phyloP scores from a whole-genome alignment of 345 rosid genomes.

The Physaria fendleri region DNA sequence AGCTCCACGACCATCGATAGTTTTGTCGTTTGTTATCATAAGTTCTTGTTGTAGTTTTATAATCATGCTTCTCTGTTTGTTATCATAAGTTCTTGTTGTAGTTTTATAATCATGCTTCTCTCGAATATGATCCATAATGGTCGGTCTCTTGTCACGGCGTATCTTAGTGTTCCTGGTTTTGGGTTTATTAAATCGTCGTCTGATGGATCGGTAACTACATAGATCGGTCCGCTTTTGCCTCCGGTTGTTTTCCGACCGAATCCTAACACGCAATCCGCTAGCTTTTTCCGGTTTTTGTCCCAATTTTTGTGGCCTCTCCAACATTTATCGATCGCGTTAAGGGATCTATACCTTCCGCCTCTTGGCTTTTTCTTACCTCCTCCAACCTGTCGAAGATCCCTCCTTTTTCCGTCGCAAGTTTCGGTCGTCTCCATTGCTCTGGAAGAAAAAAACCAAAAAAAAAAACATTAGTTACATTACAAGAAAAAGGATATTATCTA shows the following conservation, averaged over 20 bases:
- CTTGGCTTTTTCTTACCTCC: conserved; percentile 1
- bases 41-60: conserved; percentile 66
- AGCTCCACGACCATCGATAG: too few species aligned
- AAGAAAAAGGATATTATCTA: too few species aligned
- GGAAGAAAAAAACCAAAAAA: not conserved
- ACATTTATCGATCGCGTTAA: conserved; percentile 59
- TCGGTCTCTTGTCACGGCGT: conserved; percentile 58
- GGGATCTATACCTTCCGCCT: conserved; percentile 35
- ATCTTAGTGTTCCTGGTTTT: conserved; percentile 62
- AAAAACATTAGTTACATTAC: too few species aligned
- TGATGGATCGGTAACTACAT: conserved; percentile 49
- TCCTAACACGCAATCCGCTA: conserved; percentile 59
- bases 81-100: conserved; percentile 57
- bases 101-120: conserved; percentile 52
- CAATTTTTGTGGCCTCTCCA: conserved; percentile 54
- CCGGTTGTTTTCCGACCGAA: conserved; percentile 64
- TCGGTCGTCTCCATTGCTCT: conserved; percentile 25
- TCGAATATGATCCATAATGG: conserved; percentile 78
- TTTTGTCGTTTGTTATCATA: conserved; percentile 31
- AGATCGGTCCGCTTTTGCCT: conserved; percentile 48
- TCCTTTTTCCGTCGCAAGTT: conserved; percentile 41
- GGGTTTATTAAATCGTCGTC: conserved; percentile 50
- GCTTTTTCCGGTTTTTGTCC: conserved; percentile 41
- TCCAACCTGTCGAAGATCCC: conserved; percentile 26
- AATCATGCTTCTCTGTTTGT: too few species aligned